Conservation (phyloP, 2,329 filamentous ascomycete species). For the Kalmusia sp. region DNA sequence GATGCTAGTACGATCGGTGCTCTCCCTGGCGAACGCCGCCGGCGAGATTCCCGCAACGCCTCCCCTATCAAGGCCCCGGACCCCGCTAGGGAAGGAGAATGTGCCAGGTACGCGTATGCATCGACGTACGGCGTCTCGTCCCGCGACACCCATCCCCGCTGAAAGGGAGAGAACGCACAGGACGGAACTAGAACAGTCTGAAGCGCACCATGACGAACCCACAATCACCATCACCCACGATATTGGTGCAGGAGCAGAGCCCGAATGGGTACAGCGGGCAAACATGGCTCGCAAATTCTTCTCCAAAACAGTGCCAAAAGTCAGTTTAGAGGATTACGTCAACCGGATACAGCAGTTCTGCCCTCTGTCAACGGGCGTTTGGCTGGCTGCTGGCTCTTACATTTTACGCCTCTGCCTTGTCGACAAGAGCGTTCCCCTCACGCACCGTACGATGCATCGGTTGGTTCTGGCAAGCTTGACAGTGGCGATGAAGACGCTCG, state of each 20-base stretch:
- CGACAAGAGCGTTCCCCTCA: slow-evolving; percentile 78
- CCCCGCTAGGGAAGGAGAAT: slow-evolving; percentile 55
- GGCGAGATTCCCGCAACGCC: slow-evolving; percentile 85
- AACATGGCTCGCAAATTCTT: slow-evolving; percentile 93
- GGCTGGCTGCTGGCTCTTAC: slow-evolving; percentile 87
- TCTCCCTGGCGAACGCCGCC: slow-evolving; percentile 71
- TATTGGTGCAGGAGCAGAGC: slow-evolving; percentile 71
- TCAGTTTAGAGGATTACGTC: slow-evolving; percentile 84
- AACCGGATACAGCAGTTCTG: slow-evolving; percentile 87
- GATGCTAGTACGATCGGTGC: slow-evolving; percentile 69
- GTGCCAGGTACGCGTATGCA: slow-evolving; percentile 32
- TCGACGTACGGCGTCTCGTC: slow-evolving; percentile 45
- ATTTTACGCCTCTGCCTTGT: slow-evolving; percentile 81
- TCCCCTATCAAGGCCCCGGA: slow-evolving; percentile 67
- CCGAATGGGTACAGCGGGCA: slow-evolving; percentile 78
- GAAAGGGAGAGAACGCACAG: slow-evolving; percentile 49
- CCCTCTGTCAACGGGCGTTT: slow-evolving; percentile 91
- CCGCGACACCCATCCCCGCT: slow-evolving; percentile 47
- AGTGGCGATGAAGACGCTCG: slow-evolving; percentile 93
- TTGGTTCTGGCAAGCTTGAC: slow-evolving; percentile 82
- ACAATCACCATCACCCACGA: slow-evolving; percentile 51
- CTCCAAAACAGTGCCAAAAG: slow-evolving; percentile 83
- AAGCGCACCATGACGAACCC: slow-evolving; percentile 58
- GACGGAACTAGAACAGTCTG: slow-evolving; percentile 55
- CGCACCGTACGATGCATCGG: slow-evolving; percentile 83